phyloP scores from a whole-genome alignment of 2,329 filamentous ascomycete species.

The Kalmusia sp. region DNA sequence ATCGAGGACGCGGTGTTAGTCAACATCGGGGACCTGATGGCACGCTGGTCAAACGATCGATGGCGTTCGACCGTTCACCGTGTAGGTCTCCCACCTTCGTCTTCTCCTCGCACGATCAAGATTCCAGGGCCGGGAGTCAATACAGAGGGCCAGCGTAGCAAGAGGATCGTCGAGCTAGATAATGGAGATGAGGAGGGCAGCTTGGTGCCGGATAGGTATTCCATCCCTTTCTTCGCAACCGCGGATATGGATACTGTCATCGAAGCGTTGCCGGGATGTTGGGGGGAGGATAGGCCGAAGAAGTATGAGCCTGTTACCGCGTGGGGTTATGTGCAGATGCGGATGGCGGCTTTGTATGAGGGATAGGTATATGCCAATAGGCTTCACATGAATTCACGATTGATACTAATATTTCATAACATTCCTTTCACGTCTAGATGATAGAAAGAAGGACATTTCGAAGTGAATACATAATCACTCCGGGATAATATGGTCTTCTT shows the following conservation, averaged over 20 bases:
- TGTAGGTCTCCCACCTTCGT: slow-evolving; percentile 38
- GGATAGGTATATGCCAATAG: too few species aligned
- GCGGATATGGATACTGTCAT: slow-evolving; percentile 48
- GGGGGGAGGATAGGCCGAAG: slow-evolving; percentile 32
- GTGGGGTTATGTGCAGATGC: slow-evolving; percentile 40
- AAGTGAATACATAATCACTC: too few species aligned
- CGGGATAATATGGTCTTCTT: too few species aligned
- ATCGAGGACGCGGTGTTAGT: slow-evolving; percentile 45
- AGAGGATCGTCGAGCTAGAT: slow-evolving; percentile 17
- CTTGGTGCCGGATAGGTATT: slow-evolving; percentile 46
- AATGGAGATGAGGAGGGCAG: neutral
- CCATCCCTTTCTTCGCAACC: slow-evolving; percentile 50
- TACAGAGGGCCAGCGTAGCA: slow-evolving; percentile 1
- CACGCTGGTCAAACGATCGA: slow-evolving; percentile 47
- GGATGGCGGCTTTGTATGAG: slow-evolving; percentile 27
- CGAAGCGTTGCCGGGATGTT: slow-evolving; percentile 44
- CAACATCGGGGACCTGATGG: slow-evolving; percentile 51
- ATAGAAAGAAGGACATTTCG: too few species aligned
- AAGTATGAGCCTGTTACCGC: slow-evolving; percentile 50
- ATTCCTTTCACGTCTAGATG: too few species aligned
- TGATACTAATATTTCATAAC: too few species aligned
- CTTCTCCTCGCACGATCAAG: neutral
- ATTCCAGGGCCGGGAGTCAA: slow-evolving; percentile 7
- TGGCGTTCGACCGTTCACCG: slow-evolving; percentile 50
- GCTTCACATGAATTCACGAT: too few species aligned